Conservation (phyloP, 768 basidiomycete species). For the Mycena albidolilacea region DNA sequence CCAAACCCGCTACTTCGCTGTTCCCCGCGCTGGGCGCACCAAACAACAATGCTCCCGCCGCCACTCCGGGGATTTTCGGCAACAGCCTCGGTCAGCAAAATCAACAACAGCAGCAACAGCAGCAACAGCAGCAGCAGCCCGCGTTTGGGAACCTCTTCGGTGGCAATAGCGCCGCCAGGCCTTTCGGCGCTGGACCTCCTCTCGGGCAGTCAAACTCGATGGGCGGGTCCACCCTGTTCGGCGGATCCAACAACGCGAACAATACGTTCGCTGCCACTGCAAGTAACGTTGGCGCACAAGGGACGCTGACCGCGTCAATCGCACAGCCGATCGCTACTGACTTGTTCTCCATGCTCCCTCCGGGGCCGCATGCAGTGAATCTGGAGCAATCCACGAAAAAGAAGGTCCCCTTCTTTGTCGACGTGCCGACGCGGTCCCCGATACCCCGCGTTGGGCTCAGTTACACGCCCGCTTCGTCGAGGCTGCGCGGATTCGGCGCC, state of each 20-base stretch:
- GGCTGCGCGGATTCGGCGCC: slow-evolving; percentile 78
- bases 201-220: slow-evolving; percentile 61
- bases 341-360: slow-evolving; percentile 81
- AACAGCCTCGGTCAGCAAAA: slow-evolving; percentile 61
- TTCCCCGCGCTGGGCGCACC: slow-evolving; percentile 48
- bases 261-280: slow-evolving; percentile 58
- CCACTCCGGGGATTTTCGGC: slow-evolving; percentile 64
- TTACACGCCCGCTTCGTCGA: slow-evolving; percentile 78
- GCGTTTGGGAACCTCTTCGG: slow-evolving; percentile 53
- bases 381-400: slow-evolving; percentile 79
- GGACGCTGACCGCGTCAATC: slow-evolving; percentile 86
- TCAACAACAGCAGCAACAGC: slow-evolving; percentile 54
- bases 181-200: slow-evolving; percentile 51
- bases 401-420: slow-evolving; percentile 83
- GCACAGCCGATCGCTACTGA: slow-evolving; percentile 86
- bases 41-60: slow-evolving; percentile 48
- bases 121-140: slow-evolving; percentile 60
- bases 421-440: slow-evolving; percentile 80
- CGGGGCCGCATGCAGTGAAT: slow-evolving; percentile 74
- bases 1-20: slow-evolving; percentile 56
- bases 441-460: slow-evolving; percentile 74
- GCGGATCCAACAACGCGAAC: slow-evolving; percentile 54
- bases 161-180: slow-evolving; percentile 56
- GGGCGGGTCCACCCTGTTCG: slow-evolving; percentile 45
- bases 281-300: slow-evolving; percentile 64